phyloP scores from a whole-genome alignment of 1,284 basidiomycete species.

The Leccinum huronense region DNA sequence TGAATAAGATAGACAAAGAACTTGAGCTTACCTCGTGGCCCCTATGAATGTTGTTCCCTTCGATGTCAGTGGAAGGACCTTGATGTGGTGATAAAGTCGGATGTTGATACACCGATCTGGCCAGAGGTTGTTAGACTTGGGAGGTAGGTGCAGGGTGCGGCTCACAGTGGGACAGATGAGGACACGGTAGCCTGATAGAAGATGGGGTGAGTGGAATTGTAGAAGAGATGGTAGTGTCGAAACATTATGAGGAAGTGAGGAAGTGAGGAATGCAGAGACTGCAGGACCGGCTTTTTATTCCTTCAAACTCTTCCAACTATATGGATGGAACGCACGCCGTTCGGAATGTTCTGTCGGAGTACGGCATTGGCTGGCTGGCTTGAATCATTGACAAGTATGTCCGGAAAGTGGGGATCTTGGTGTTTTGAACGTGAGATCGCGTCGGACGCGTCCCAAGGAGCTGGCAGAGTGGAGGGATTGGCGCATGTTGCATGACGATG shows the following conservation, averaged over 20 bases:
- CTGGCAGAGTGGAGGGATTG: too few relatives aligned
- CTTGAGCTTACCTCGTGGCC: conserved; percentile 4
- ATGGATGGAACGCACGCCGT: background rate
- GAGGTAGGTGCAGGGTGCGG: background rate
- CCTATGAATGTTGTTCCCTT: conserved; percentile 2
- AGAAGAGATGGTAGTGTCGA: rapidly evolving
- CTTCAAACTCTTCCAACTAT: conserved; percentile 12
- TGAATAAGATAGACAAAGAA: background rate
- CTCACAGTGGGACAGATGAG: conserved; percentile 1
- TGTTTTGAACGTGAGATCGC: too few relatives aligned
- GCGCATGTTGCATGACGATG: too few relatives aligned
- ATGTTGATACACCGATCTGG: background rate
- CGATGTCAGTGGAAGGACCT: rapidly evolving
- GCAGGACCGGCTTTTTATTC: conserved; percentile 1
- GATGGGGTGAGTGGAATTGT: rapidly evolving
- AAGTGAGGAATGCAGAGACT: rapidly evolving
- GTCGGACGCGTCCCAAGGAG: too few relatives aligned
- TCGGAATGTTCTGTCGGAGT: background rate
- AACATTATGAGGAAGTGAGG: background rate
- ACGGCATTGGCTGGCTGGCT: background rate
- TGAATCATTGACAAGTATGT: too few relatives aligned
- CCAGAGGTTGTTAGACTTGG: background rate
- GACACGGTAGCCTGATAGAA: background rate
- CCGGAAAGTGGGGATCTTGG: too few relatives aligned
- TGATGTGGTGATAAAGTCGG: background rate